Evolutionary conservation across 306 rosid species (phyloP).

Genomic region (Acacia melanoxylon): DNA sequence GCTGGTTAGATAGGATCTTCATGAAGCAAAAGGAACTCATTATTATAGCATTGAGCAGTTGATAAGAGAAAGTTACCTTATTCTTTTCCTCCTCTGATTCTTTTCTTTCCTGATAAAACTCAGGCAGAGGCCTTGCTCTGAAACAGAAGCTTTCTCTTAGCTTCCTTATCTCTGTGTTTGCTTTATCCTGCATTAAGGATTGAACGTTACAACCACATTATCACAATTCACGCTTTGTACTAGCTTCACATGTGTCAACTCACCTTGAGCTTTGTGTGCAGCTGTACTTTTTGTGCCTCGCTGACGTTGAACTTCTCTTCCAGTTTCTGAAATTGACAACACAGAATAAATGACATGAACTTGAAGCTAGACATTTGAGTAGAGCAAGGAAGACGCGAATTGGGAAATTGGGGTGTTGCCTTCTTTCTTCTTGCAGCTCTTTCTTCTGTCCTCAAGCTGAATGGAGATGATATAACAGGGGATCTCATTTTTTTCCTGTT

Average conservation of each 20-base stretch:
- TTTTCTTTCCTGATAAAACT: conserved; percentile 55
- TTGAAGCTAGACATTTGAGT: not conserved
- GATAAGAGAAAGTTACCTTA: conserved; percentile 25
- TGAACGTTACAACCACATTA: not conserved
- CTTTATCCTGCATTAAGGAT: conserved; percentile 52
- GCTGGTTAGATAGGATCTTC: not conserved
- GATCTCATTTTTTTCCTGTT: conserved; percentile 59
- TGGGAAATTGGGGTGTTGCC: conserved; percentile 44
- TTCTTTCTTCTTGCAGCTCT: conserved; percentile 63
- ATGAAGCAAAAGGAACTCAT: not conserved
- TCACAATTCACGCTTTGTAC: not conserved
- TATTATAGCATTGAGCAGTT: not conserved
- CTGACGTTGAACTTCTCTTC: conserved; percentile 59
- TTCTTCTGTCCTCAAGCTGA: conserved; percentile 66
- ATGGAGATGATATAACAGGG: conserved; percentile 57
- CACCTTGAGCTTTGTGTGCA: conserved; percentile 55
- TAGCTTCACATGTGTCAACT: not conserved
- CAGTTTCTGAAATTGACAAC: conserved; percentile 51
- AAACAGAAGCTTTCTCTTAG: conserved; percentile 59
- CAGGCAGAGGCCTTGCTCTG: conserved; percentile 66
- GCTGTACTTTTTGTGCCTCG: conserved; percentile 48
- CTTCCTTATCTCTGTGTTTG: conserved; percentile 53
- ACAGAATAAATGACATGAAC: not conserved
- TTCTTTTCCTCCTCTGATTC: conserved; percentile 39
- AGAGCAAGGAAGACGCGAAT: not conserved